Conservation (phyloP, 2,329 filamentous ascomycete genomes). For the Colletotrichum tofieldiae region DNA sequence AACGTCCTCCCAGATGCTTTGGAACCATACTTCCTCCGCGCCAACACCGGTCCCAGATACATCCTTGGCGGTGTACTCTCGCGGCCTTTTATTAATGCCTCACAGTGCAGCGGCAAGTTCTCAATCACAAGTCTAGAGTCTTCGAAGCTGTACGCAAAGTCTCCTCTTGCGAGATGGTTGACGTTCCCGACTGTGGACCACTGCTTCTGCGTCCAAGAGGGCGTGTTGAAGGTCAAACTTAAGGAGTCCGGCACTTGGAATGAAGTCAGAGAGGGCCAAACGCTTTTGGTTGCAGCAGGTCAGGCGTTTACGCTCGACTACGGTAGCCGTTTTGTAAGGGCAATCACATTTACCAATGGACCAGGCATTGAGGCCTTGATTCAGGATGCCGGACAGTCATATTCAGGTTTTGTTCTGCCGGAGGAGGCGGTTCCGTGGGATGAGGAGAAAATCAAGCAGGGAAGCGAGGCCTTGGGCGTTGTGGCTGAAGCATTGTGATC, state of each 20-base stretch:
- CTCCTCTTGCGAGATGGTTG: slow-evolving; percentile 55
- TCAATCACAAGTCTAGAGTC: slow-evolving; percentile 68
- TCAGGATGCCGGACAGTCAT: slow-evolving; percentile 54
- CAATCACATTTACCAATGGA: slow-evolving; percentile 65
- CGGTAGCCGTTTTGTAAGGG: slow-evolving; percentile 62
- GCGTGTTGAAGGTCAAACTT: slow-evolving; percentile 59
- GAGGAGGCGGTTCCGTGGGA: slow-evolving; percentile 46
- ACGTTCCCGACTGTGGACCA: slow-evolving; percentile 66
- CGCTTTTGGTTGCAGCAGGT: slow-evolving; percentile 63
- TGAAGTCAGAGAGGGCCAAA: slow-evolving; percentile 62
- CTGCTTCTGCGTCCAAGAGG: slow-evolving; percentile 66
- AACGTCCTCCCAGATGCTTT: slow-evolving; percentile 55
- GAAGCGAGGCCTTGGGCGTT: slow-evolving; percentile 4
- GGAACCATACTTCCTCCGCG: slow-evolving; percentile 66
- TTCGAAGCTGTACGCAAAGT: slow-evolving; percentile 54
- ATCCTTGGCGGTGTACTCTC: slow-evolving; percentile 62
- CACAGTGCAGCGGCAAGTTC: slow-evolving; percentile 64
- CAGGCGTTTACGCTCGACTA: slow-evolving; percentile 62
- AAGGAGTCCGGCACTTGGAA: slow-evolving; percentile 49
- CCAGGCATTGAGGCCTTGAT: slow-evolving; percentile 64
- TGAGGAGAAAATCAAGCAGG: slow-evolving; percentile 16
- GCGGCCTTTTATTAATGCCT: slow-evolving; percentile 64
- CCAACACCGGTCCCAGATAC: slow-evolving; percentile 65
- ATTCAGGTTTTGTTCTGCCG: slow-evolving; percentile 55
- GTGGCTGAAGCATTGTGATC: not conserved